These are phyloP conservation scores for Lomentospora prolificans DNA, from an alignment of 2,329 filamentous ascomycete genomes.

Conservation along the genomic window DNA sequence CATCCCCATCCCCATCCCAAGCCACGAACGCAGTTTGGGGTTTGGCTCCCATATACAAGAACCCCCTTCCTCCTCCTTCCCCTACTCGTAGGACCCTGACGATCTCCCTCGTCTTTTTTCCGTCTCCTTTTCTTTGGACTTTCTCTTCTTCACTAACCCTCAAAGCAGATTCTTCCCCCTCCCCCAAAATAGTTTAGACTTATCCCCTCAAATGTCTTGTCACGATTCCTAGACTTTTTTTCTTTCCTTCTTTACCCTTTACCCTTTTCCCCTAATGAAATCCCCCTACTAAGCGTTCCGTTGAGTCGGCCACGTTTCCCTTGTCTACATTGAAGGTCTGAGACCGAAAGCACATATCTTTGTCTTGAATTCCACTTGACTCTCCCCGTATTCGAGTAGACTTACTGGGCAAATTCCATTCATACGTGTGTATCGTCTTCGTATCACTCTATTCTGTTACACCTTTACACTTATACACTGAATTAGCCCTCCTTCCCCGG, in stretches of 20 bases:
- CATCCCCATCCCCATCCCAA: not conserved
- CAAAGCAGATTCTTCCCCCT: not conserved
- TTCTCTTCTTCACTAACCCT: not conserved
- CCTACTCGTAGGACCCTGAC: not conserved
- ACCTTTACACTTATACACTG: not conserved
- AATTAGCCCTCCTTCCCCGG: not conserved
- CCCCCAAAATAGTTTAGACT: not conserved
- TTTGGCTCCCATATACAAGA: not conserved
- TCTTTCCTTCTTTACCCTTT: conserved; percentile 1
- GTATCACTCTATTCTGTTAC: not conserved
- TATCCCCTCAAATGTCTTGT: not conserved
- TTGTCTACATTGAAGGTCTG: not conserved
- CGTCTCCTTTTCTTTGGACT: not conserved
- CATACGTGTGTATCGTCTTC: not conserved
- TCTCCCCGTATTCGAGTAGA: not conserved
- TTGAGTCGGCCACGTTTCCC: not conserved
- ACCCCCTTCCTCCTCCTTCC: not conserved
- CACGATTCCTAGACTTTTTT: not conserved
- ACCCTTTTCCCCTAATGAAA: not conserved
- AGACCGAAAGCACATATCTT: not conserved
- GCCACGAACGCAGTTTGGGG: not conserved
- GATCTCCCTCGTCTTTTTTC: not conserved
- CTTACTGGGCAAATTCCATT: not conserved
- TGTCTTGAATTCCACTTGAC: not conserved
- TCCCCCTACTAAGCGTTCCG: not conserved